Evolutionary conservation across 2,329 filamentous ascomycete genomes (phyloP).

Genomic region (Dothistroma pini): DNA sequence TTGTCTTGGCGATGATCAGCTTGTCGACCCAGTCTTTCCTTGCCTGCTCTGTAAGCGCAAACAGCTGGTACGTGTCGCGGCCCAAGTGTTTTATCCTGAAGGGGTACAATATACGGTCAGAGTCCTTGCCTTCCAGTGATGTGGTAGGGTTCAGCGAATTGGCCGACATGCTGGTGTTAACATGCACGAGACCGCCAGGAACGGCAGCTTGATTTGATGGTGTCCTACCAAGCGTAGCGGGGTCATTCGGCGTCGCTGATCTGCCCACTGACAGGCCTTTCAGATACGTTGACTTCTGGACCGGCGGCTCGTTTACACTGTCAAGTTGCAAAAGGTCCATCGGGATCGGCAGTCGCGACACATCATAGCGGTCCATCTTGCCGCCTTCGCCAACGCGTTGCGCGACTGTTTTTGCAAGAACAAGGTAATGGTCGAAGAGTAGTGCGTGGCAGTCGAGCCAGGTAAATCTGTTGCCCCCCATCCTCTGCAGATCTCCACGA

Average conservation of each 20-base stretch:
- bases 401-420: constrained; percentile 74
- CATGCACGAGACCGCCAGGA: constrained; percentile 60
- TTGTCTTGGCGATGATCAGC: constrained; percentile 91
- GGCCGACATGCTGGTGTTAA: constrained; percentile 62
- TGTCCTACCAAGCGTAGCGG: constrained; percentile 49
- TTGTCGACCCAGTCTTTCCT: constrained; percentile 88
- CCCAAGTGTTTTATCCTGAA: constrained; percentile 96
- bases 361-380: constrained; percentile 84
- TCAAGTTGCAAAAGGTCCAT: constrained; percentile 95
- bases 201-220: constrained; percentile 37
- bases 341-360: constrained; percentile 90
- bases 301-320: constrained; percentile 85
- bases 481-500: constrained; percentile 82
- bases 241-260: constrained; percentile 23
- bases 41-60: constrained; percentile 70
- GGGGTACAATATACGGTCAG: constrained; percentile 78
- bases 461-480: constrained; percentile 82
- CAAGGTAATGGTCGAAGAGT: constrained; percentile 94
- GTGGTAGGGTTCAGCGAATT: constrained; percentile 46
- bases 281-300: constrained; percentile 64
- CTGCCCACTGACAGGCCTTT: constrained; percentile 62
- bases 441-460: constrained; percentile 94
- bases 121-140: constrained; percentile 59
- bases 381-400: constrained; percentile 64
- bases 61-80: constrained; percentile 87